Evolutionary conservation across 2,329 filamentous ascomycete species (phyloP), one percentile per base, ranked within the genome.

Genomic region (Rhynchosporium agropyri): DNA sequence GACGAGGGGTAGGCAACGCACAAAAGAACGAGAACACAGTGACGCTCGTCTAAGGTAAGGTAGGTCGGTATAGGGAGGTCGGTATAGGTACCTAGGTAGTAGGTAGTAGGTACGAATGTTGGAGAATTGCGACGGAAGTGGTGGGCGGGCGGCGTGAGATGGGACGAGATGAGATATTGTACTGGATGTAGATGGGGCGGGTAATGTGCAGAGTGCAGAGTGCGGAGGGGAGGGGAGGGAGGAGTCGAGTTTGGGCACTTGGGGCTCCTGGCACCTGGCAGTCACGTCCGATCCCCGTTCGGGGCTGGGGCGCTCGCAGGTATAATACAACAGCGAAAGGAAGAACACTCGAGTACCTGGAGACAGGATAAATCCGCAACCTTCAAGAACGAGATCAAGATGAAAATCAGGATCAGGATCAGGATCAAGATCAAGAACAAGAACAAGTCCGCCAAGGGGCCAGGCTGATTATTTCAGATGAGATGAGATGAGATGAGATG

Each of bases 111-210:
- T 20, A 20, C 20, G 20, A 20, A 20, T 61, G 58, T 49, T 66
- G 61, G 54, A 59, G 56, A 62, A 20, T 65, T 61, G 62, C 60
- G 62, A 66, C 51, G 64, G 68, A 65, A 69, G 65, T 69, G 69
- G 67, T 66, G 43, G 63, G 43, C 54, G 42, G 54, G 54, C 46
- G 46, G 20, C 20, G 20, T 42, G 54, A 57, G 54, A 63, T 58
- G 53, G 64, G 67, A 20, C 20, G 20, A 20, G 20, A 20, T 20
- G 20, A 20, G 20, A 20, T 20, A 20, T 20, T 1, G 20, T 20
- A 20, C 20, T 20, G 20, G 20, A 20, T 20, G 20, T 20, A 20
- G 20, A 20, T 20, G 20, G 20, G 20, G 20, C 66, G 67, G 69
- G 66, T 68, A 68, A 68, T 57, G 61, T 15, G 53, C 31, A 59